A percentile compares a stretch with the other conserved stretches of the same genome.
Evolutionary conservation across 805 yeast species (phyloP).

Genomic region (Candida ficus): DNA sequence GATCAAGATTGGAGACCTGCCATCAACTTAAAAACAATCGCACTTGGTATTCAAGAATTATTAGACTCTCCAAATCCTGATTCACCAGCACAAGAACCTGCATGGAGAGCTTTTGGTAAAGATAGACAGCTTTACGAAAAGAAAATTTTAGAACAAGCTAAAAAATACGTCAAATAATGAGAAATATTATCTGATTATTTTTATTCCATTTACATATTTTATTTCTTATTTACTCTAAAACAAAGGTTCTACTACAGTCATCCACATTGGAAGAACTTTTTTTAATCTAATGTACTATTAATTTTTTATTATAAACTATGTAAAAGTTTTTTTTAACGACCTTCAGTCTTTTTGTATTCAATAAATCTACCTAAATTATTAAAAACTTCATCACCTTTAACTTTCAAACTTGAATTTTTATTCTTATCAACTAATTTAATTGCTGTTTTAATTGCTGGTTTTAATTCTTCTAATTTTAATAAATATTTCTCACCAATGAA

Average conservation of each 20-base stretch:
- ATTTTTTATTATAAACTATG: background rate
- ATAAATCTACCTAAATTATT: constrained; percentile 70
- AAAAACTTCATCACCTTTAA: constrained; percentile 60
- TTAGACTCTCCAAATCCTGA: constrained; percentile 87
- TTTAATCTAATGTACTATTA: background rate
- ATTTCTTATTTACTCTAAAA: too few relatives aligned
- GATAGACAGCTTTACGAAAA: constrained; percentile 66
- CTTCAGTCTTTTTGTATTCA: constrained; percentile 59
- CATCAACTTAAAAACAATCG: constrained; percentile 82
- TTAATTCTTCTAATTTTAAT: constrained; percentile 34
- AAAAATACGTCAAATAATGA: constrained; percentile 51
- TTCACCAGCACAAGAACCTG: constrained; percentile 97
- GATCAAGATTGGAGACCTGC: constrained; percentile 99
- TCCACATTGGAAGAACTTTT: background rate
- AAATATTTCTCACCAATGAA: constrained; percentile 54
- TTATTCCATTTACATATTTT: background rate
- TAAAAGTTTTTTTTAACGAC: background rate
- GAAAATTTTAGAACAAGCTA: constrained; percentile 78
- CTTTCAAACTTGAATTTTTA: constrained; percentile 49
- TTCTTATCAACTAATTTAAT: constrained; percentile 67
- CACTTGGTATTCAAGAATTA: constrained; percentile 88
- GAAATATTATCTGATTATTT: background rate
- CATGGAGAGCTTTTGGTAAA: constrained; percentile 80
- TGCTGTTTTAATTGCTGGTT: constrained; percentile 43
- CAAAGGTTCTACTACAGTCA: too few relatives aligned